Conservation (phyloP, 306 rosid genomes). For the Inga oerstediana region DNA sequence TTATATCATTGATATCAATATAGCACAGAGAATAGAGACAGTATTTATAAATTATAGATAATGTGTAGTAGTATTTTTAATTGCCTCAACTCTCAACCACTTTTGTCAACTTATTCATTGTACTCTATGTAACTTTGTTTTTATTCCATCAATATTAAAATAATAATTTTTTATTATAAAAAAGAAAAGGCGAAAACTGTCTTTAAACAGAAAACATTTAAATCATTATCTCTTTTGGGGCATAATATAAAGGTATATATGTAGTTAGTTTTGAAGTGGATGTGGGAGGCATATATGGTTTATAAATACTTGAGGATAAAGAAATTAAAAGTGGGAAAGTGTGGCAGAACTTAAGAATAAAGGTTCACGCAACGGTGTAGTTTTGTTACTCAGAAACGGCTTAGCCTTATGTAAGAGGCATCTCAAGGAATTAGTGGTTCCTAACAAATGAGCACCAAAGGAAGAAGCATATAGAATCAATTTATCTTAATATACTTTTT, state of each 20-base stretch:
- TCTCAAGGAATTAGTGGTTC: background rate
- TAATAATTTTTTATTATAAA: background rate
- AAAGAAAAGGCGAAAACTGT: background rate
- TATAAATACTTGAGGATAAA: constrained; percentile 21
- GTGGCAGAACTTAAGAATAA: constrained; percentile 22
- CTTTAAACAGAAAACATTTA: background rate
- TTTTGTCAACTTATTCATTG: no score
- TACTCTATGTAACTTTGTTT: no score
- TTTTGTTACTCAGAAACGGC: background rate
- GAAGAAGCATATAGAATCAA: background rate
- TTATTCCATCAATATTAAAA: background rate
- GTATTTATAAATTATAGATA: no score
- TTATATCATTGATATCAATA: no score
- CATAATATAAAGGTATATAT: background rate
- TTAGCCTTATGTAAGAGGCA: background rate
- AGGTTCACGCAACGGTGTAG: background rate
- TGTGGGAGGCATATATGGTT: background rate
- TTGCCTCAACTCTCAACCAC: no score
- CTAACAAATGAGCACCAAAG: background rate
- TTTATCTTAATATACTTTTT: no score
- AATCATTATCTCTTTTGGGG: background rate
- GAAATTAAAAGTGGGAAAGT: constrained; percentile 9
- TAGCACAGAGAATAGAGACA: no score
- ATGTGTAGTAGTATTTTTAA: no score
- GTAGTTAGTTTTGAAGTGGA: background rate